These are phyloP conservation scores for Ogataea nonfermentans DNA, from an alignment of 805 yeast genomes.

Conservation along the genomic window DNA sequence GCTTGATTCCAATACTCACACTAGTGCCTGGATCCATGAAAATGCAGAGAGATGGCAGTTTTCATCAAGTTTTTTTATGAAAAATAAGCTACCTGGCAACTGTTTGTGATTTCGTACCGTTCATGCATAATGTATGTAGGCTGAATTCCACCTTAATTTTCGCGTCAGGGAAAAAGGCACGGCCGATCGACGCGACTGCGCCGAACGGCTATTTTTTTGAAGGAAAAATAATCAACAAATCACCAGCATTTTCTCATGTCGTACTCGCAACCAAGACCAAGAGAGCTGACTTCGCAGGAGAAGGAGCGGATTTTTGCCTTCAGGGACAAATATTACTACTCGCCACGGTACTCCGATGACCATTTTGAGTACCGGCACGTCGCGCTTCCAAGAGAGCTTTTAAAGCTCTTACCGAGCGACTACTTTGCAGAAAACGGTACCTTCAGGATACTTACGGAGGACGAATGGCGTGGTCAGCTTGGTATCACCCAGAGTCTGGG, in stretches of 20 bases:
- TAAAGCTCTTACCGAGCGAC: conserved; percentile 90
- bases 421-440: conserved; percentile 96
- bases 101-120: conserved; percentile 8
- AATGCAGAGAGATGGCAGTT: neutral
- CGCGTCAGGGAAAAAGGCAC: conserved; percentile 8
- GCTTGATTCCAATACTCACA: conserved; percentile 45
- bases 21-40: conserved; percentile 5
- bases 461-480: conserved; percentile 92
- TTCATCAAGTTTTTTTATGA: neutral
- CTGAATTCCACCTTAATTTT: conserved; percentile 7
- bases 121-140: conserved; percentile 2
- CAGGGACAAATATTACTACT: conserved; percentile 91
- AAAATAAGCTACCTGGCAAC: conserved; percentile 3
- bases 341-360: conserved; percentile 91
- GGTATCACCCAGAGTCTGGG: conserved; percentile 97
- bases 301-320: conserved; percentile 85
- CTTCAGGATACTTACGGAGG: conserved; percentile 82
- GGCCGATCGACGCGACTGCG: conserved; percentile 10
- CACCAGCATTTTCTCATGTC: conserved; percentile 23
- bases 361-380: conserved; percentile 93
- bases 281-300: conserved; percentile 80
- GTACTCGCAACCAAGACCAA: conserved; percentile 41
- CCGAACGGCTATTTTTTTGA: neutral
- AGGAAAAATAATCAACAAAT: conserved; percentile 9
- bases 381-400: conserved; percentile 93